Evolutionary conservation across 192 early-diverging fungal species (phyloP), one percentile per base, ranked within the genome.

Genomic region (Radiomyces spectabilis): DNA sequence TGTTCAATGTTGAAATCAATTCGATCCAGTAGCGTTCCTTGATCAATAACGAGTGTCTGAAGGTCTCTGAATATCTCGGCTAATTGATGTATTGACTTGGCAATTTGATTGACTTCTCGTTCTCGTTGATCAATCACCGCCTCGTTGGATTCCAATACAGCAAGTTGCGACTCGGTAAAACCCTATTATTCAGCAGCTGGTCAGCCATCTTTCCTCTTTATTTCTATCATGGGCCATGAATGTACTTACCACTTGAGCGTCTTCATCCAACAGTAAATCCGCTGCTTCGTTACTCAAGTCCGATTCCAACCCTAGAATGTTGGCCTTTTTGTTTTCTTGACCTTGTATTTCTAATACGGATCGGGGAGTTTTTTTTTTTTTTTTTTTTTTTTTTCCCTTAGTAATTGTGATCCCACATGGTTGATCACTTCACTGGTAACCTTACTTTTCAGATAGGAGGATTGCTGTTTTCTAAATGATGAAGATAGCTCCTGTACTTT

Each of bases 1-100:
- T 87, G 84, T 58, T 97, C 96, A 51, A 98, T 84, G 61, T 98
- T 97, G 68, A 86, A 98, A 68, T 98, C 96, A 52, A 98, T 97
- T 25, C 96, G 81, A 71, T 98, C 96, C 21, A 98, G 76, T 52
- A 98, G 64, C 4, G 96, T 92, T 13, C 96, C 96, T 66, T 98
- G 96, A 68, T 97, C 96, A 58, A 98, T 94, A 18, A 98, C 85
- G 83, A 98, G 88, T 21, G 88, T 83, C 63, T 98, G 91, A 59
- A 97, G 76, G 57, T 95, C 92, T 51, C 81, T 80, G 69, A 98
- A 98, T 12, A 98, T 85, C 33, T 89, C 86, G 2, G 92, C 92
- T 46, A 98, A 71, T 21, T 87, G 83, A 29, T 84, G 72, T 49
- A 98, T 95, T 16, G 91, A 92, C 61, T 92, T 83, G 38, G 88